Evolutionary conservation across 1,284 basidiomycete species (phyloP), one percentile per base, ranked within the genome.

Genomic region (Heterobasidion annosum): DNA sequence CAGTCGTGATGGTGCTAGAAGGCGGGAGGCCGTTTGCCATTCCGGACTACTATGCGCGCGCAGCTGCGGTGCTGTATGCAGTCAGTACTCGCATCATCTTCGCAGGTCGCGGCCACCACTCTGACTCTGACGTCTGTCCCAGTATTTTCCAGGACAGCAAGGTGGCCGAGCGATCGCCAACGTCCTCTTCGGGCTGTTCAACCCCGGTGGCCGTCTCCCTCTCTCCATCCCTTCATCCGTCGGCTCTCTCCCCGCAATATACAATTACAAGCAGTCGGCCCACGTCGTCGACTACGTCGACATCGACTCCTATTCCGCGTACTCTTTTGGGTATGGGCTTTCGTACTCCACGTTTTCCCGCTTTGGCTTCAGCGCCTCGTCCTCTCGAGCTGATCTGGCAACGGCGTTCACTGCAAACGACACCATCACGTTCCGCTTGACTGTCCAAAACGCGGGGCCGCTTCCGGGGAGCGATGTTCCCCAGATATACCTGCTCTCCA

Each of bases 111-210:
- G 16, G 8, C 13, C 32, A 45, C 33, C 43, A 8, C 34, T 51
- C 35, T 42, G 10, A 15, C 44, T 25, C 12, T 50, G 12, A 16
- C 48, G n/a, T n/a, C 4, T 25, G 33, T 48, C 5, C 25, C 25
- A 67, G 65, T 65, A 66, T 57, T 67, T 66, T 58, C 62, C 65
- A 2, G 64, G 66, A 15, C 66, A 66, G 57, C 62, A 59, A 2
- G 66, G 66, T 8, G 66, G 66, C 12, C 64, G 63, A 48, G 66
- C 66, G 9, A 63, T 67, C 49, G 51, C 64, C 1, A 62, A 67
- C 25, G 60, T 64, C 16, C 55, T 67, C 12, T 66, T 66, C 51
- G 66, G 66, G 10, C 54, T 61, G 33, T 62, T 62, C 56, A 66
- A 64, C 49, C 66, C 66, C 10, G 66, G 65, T 25, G 66, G 60